Base-by-base conservation (phyloP, 805 yeast genomes). In the Metschnikowia vanudenii region DNA sequence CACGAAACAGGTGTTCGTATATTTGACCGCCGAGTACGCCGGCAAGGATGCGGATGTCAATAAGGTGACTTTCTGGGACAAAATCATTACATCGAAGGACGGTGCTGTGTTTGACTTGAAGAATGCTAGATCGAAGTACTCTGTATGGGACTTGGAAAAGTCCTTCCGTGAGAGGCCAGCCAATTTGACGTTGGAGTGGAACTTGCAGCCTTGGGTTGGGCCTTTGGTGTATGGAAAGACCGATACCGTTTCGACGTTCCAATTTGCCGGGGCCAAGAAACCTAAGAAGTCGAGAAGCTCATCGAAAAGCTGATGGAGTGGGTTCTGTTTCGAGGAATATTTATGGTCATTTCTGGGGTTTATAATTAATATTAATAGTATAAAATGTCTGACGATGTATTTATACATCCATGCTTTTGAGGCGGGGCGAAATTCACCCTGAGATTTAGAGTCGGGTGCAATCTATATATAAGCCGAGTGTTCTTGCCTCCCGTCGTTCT, bases 1-100 rank as follows among this genome's bases (percentile, higher is more conserved):
- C 68, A 94, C 99, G 11, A 92, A 92, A 62, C 98, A 92, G 66
- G 82, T 92, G n/a, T 92, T 94, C 59, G 87, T 85, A 4, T 94
- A 92, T 59, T 73, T 94, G 52, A 87, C 95, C 2, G 96, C 95
- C 1, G 92, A 88, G 60, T 91, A 91, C 58, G 71, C 73, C 14
- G 81, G 81, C 72, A 62, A 67, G 48, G 56, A 67, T 50, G 71
- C 63, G 9, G 66, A 78, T n/a, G 61, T 64, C 2, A 85, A 84
- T 64, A 81, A 82, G 53, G 87, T 91, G 32, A 85, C 92, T 0
- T 82, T 87, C 60, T 92, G 99, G 99, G 98, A 92, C 68, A 78
- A 78, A 54, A 92, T 92, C 55, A 80, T 92, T 54, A 71, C 76
- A 1, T 52, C 64, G 20, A 75, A 74, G 54, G 78, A 79, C 1